Evolutionary conservation across 768 basidiomycete genomes (phyloP).

Genomic region (Leccinum obscurum): DNA sequence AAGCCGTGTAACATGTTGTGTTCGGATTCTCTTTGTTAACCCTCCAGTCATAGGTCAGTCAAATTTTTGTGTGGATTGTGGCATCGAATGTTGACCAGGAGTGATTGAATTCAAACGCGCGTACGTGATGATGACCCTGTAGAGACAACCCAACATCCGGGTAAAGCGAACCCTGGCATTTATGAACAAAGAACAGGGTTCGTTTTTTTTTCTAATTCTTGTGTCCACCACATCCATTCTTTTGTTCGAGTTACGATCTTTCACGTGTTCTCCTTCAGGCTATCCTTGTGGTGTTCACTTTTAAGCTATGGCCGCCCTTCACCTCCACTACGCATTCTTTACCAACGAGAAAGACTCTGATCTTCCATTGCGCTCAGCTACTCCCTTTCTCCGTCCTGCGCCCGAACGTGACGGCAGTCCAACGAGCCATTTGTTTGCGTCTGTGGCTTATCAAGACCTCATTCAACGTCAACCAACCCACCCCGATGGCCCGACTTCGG

Average conservation of each 20-base stretch:
- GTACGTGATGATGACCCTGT: conserved; percentile 8
- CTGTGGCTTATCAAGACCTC: conserved; percentile 38
- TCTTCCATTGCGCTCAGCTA: conserved; percentile 20
- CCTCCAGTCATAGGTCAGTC: conserved; percentile 14
- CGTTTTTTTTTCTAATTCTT: conserved; percentile 5
- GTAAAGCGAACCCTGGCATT: conserved; percentile 11
- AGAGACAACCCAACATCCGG: conserved; percentile 8
- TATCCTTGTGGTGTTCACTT: conserved; percentile 17
- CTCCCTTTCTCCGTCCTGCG: conserved; percentile 21
- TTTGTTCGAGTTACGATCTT: conserved; percentile 16
- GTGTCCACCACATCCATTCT: conserved; percentile 8
- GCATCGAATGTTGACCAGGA: conserved; percentile 2
- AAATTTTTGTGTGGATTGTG: neutral
- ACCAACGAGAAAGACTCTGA: conserved; percentile 32
- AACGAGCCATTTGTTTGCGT: conserved; percentile 16
- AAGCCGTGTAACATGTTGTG: neutral
- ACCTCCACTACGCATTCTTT: conserved; percentile 57
- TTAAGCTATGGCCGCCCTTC: conserved; percentile 54
- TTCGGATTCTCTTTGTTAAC: neutral
- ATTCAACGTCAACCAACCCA: conserved; percentile 43
- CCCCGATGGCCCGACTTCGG: conserved; percentile 36
- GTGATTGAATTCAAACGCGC: conserved; percentile 1
- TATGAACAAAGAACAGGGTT: conserved; percentile 15
- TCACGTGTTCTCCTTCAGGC: conserved; percentile 11
- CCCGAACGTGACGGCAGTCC: conserved; percentile 19